phyloP scores from a whole-genome alignment of 1,284 basidiomycete species.

The Porogramme epimiltina region DNA sequence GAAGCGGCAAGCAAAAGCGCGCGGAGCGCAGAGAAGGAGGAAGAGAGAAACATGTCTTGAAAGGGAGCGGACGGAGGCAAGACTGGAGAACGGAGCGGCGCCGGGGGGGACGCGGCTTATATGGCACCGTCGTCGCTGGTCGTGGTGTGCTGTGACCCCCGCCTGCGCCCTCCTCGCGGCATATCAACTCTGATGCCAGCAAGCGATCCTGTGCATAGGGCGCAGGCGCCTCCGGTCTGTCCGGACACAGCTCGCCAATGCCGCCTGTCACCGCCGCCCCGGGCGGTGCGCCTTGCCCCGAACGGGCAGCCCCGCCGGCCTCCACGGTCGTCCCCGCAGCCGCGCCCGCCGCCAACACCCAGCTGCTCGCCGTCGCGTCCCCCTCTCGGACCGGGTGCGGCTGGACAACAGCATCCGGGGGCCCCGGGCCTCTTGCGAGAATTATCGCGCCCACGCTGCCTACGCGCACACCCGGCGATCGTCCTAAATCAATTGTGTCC shows the following conservation, averaged over 20 bases:
- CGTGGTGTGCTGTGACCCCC: conserved; percentile 9
- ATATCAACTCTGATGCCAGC: conserved; percentile 6
- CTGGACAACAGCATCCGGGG: too few relatives aligned
- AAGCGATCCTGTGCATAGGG: conserved; percentile 8
- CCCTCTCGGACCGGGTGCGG: too few relatives aligned
- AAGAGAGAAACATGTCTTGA: conserved; percentile 19
- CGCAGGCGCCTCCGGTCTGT: conserved; percentile 10
- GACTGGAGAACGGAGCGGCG: conserved; percentile 11
- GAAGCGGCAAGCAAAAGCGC: conserved; percentile 17
- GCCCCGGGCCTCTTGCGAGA: too few relatives aligned
- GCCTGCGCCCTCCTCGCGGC: not conserved
- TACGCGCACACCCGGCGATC: too few relatives aligned
- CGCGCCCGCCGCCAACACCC: too few relatives aligned
- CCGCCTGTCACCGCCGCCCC: not conserved
- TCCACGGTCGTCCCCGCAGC: too few relatives aligned
- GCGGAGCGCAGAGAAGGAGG: conserved; percentile 16
- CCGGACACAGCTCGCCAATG: conserved; percentile 10
- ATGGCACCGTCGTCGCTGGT: not conserved
- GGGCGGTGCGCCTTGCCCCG: not conserved
- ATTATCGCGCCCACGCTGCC: too few relatives aligned
- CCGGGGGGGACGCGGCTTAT: not conserved
- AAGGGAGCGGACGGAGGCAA: conserved; percentile 19
- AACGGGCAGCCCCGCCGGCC: too few relatives aligned
- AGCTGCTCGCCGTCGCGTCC: too few relatives aligned
- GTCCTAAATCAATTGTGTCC: too few relatives aligned